Evolutionary conservation across 106 monocot species (phyloP).

Genomic region (Posidonia australis): DNA sequence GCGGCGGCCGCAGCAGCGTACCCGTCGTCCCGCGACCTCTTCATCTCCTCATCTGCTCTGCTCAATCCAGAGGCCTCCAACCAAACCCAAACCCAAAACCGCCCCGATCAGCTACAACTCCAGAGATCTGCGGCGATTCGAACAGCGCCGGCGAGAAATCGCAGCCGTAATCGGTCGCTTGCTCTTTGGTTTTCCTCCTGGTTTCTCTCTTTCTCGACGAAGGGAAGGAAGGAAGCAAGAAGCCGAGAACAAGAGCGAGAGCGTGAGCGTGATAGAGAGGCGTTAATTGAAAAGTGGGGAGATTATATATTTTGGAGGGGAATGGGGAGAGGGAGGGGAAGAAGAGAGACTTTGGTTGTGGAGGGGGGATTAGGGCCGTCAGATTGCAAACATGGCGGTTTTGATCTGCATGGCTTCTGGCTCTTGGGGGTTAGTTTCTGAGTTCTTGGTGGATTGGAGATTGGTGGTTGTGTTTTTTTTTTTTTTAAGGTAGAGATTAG

Average conservation of each 20-base stretch:
- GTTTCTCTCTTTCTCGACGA: not conserved
- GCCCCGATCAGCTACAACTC: not conserved
- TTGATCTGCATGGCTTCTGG: too few species aligned
- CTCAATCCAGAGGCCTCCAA: not conserved
- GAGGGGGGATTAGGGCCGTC: too few species aligned
- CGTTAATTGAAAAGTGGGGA: too few species aligned
- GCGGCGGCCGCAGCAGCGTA: slow-evolving; percentile 9
- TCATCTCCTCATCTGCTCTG: slow-evolving; percentile 13
- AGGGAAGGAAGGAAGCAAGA: not conserved
- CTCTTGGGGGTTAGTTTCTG: too few species aligned
- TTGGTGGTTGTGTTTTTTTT: too few species aligned
- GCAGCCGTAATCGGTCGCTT: not conserved
- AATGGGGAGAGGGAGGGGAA: too few species aligned
- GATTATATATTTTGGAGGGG: too few species aligned
- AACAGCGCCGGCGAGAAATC: not conserved
- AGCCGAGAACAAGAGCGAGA: not conserved
- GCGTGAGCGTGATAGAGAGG: not conserved
- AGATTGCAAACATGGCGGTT: too few species aligned
- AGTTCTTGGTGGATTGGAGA: too few species aligned
- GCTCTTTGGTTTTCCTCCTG: not conserved
- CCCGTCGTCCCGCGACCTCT: slow-evolving; percentile 14
- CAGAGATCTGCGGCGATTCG: not conserved
- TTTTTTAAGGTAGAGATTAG: too few species aligned
- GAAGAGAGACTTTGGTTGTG: too few species aligned
- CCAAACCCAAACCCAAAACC: not conserved